These are phyloP conservation scores for Akanthomyces muscarius DNA, from an alignment of 2,329 filamentous ascomycete genomes.

Conservation along the genomic window DNA sequence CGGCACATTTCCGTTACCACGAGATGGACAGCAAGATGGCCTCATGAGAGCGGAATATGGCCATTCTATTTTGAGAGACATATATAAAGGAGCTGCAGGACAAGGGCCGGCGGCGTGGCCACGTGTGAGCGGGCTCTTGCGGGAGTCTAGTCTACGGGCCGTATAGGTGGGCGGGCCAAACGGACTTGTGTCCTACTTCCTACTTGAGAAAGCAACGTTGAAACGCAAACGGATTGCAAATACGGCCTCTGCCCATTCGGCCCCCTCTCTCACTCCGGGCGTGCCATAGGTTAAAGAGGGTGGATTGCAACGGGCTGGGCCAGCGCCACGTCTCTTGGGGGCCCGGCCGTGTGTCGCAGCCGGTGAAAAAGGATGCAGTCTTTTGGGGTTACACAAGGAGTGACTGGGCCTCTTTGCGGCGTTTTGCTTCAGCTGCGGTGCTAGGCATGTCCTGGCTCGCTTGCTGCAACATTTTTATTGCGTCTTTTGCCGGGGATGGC, in stretches of 20 bases:
- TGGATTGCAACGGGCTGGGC: not conserved
- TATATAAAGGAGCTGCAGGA: not conserved
- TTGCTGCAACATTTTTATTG: not conserved
- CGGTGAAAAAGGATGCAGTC: not conserved
- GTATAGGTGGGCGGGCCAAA: not conserved
- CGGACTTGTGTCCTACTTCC: not conserved
- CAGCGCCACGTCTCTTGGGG: not conserved
- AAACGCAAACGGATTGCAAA: not conserved
- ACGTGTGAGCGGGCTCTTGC: not conserved
- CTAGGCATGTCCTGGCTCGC: not conserved
- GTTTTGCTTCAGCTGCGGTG: too few species aligned
- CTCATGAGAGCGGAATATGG: not conserved
- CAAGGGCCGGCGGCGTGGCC: not conserved
- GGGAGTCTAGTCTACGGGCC: not conserved
- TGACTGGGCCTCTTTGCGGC: too few species aligned
- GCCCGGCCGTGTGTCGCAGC: not conserved
- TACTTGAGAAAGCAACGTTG: not conserved
- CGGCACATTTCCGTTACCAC: conserved; percentile 46
- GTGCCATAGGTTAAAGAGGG: not conserved
- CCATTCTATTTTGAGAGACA: not conserved
- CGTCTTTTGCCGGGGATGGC: not conserved
- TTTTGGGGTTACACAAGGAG: conserved; percentile 7
- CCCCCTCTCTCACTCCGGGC: not conserved
- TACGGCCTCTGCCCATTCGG: too few species aligned
- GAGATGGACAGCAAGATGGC: conserved; percentile 25